Conservation (phyloP, 2,329 filamentous ascomycete species). For the Capronia americana region DNA sequence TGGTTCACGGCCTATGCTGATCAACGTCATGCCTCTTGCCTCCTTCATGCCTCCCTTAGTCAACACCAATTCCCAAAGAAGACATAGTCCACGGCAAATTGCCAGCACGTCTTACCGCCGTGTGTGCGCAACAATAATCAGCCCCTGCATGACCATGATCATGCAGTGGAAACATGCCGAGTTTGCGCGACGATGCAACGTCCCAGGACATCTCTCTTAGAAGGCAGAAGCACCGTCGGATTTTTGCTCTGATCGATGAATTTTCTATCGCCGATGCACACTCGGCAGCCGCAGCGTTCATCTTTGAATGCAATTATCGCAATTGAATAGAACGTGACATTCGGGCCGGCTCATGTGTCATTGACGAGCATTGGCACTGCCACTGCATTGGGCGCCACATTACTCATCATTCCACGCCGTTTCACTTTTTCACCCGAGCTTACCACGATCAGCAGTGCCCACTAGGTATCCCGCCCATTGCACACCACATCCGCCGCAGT, state of each 20-base stretch:
- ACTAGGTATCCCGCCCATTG: background rate
- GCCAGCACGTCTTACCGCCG: background rate
- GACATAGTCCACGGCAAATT: background rate
- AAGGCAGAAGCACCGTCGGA: background rate
- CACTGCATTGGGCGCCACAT: background rate
- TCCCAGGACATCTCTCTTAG: background rate
- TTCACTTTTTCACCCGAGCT: background rate
- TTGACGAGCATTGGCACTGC: background rate
- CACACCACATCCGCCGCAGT: background rate
- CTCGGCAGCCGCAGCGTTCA: background rate
- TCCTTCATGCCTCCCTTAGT: background rate
- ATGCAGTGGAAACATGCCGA: background rate
- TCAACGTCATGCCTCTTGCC: background rate
- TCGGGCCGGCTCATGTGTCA: conserved; percentile 5
- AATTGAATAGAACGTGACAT: background rate
- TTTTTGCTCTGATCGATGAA: too few species aligned
- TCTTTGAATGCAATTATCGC: too few species aligned
- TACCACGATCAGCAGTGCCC: background rate
- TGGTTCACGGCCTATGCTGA: background rate
- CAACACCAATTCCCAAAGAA: background rate
- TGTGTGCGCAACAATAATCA: background rate
- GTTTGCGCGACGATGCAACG: background rate
- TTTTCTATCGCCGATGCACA: background rate
- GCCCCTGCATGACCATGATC: background rate
- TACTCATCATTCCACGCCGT: background rate